phyloP scores from a whole-genome alignment of 257 asterid genomes.

The Solanum ossicruentum region DNA sequence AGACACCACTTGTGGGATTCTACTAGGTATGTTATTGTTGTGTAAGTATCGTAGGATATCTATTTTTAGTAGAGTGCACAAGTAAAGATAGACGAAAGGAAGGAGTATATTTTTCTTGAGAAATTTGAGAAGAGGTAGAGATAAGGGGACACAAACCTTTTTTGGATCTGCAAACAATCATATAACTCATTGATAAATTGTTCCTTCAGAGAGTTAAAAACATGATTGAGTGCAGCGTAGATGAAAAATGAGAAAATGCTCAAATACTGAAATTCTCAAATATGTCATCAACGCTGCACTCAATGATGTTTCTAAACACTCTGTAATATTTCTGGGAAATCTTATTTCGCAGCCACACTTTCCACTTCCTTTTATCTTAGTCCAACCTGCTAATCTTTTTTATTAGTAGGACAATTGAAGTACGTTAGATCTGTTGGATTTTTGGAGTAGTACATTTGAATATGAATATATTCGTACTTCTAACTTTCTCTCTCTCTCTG shows the following conservation, averaged over 20 bases:
- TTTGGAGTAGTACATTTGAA: not conserved
- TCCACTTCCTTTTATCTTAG: not conserved
- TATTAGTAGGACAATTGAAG: not conserved
- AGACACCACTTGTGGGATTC: too few species aligned
- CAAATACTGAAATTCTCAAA: not conserved
- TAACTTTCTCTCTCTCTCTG: not conserved
- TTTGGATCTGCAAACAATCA: not conserved
- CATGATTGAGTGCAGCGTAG: not conserved
- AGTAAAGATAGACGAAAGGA: too few species aligned
- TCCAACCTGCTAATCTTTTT: not conserved
- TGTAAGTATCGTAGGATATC: too few species aligned
- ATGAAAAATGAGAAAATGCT: not conserved
- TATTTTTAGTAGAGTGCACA: too few species aligned
- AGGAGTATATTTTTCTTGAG: not conserved
- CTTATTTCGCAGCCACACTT: not conserved
- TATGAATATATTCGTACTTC: not conserved
- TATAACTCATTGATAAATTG: not conserved
- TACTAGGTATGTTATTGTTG: too few species aligned
- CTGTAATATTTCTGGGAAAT: not conserved
- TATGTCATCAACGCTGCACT: conserved; percentile 13
- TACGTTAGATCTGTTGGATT: not conserved
- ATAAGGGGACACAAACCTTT: not conserved
- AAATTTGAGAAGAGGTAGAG: not conserved
- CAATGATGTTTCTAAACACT: conserved; percentile 1
- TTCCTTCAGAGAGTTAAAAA: not conserved